phyloP scores from a whole-genome alignment of 2,329 filamentous ascomycete species.

The Laburnicola sp. region DNA sequence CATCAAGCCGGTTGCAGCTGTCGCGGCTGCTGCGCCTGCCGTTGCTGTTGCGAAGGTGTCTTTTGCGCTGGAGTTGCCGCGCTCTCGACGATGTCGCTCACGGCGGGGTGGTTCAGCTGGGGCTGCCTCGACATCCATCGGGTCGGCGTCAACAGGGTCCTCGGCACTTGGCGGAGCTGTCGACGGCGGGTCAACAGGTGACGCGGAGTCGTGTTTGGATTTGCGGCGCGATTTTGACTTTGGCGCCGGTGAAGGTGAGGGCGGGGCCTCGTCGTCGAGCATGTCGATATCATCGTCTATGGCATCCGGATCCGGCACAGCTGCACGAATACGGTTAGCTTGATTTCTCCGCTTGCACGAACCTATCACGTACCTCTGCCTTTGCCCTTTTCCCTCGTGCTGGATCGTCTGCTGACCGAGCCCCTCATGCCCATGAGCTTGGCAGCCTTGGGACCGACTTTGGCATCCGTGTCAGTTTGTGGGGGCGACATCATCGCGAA shows the following conservation, averaged over 20 bases:
- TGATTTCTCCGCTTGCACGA: conserved; percentile 45
- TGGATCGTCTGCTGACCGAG: conserved; percentile 49
- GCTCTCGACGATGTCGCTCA: conserved; percentile 49
- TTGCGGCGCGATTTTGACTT: conserved; percentile 46
- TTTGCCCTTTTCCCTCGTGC: conserved; percentile 50
- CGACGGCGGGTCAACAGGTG: conserved; percentile 39
- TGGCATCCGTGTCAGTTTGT: conserved; percentile 63
- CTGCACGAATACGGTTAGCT: no score
- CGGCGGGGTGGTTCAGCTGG: no score
- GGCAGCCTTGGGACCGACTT: conserved; percentile 74
- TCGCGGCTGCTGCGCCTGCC: conserved; percentile 44
- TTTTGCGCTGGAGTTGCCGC: conserved; percentile 64
- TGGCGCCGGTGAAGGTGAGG: conserved; percentile 35
- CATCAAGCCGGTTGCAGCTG: conserved; percentile 59
- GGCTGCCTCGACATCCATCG: no score
- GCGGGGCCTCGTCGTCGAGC: no score
- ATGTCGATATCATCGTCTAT: no score
- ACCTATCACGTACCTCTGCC: conserved; percentile 50
- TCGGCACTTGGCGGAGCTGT: conserved; percentile 46
- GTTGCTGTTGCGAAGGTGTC: conserved; percentile 49
- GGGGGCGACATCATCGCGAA: conserved; percentile 71
- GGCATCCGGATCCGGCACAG: no score
- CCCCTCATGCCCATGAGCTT: conserved; percentile 68
- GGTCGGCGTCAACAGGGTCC: conserved; percentile 49
- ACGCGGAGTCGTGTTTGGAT: conserved; percentile 46